phyloP scores from a whole-genome alignment of 345 rosid species.

The Camelina hispida region DNA sequence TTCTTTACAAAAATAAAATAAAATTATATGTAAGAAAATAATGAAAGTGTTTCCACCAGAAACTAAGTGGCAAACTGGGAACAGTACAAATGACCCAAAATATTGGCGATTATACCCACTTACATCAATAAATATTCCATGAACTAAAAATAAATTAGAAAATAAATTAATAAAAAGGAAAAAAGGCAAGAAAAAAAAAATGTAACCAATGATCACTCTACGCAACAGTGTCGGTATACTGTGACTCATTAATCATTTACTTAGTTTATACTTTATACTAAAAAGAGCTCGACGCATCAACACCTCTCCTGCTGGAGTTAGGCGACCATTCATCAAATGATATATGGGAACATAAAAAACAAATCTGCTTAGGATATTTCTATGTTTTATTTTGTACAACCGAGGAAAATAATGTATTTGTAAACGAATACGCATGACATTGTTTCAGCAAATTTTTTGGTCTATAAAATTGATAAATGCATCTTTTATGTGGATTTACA shows the following conservation, averaged over 20 bases:
- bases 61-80: slow-evolving; percentile 33
- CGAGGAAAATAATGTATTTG: neutral
- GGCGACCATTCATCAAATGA: slow-evolving; percentile 5
- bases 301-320: slow-evolving; percentile 35
- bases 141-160: slow-evolving; percentile 21
- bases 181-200: slow-evolving; percentile 32
- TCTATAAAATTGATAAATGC: too few relatives aligned
- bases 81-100: slow-evolving; percentile 33
- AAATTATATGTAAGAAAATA: slow-evolving; percentile 34
- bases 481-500: neutral
- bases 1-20: slow-evolving; percentile 1
- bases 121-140: slow-evolving; percentile 38
- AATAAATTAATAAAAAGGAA: neutral
- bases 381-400: too few relatives aligned
- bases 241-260: slow-evolving; percentile 38
- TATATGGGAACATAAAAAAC: neutral
- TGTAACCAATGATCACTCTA: slow-evolving; percentile 34
- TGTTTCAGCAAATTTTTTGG: neutral
- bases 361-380: neutral
- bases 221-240: slow-evolving; percentile 32
- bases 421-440: too few relatives aligned
- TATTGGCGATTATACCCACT: slow-evolving; percentile 45
- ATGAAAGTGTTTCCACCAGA: slow-evolving; percentile 39
- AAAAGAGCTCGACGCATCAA: slow-evolving; percentile 25
- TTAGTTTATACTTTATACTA: slow-evolving; percentile 8